Percentiles rank a stretch among this genome's conserved stretches.
Conservation (phyloP, 1,284 basidiomycete species). For the Agroathelia rolfsii region DNA sequence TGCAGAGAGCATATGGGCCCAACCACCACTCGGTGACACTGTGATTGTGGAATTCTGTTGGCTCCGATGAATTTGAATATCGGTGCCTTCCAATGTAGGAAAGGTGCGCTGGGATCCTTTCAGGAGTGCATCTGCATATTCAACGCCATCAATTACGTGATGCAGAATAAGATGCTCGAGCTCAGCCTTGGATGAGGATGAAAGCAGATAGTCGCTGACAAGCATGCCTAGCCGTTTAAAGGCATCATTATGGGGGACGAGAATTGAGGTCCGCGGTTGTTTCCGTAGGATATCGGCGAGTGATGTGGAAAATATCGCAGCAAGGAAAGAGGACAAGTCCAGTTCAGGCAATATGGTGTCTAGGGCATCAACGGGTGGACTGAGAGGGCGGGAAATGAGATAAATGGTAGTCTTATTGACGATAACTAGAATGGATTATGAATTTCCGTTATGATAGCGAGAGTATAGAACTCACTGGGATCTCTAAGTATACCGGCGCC, state of each 20-base stretch:
- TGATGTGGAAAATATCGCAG: slow-evolving; percentile 77
- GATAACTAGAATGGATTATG: slow-evolving; percentile 37
- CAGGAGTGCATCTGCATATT: slow-evolving; percentile 59
- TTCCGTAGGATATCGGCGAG: slow-evolving; percentile 64
- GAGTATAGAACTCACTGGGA: slow-evolving; percentile 41
- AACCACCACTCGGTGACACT: slow-evolving; percentile 65
- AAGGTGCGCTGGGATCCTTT: slow-evolving; percentile 62
- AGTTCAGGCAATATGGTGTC: slow-evolving; percentile 77
- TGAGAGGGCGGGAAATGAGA: slow-evolving; percentile 76
- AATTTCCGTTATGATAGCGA: slow-evolving; percentile 2
- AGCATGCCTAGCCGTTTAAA: slow-evolving; percentile 80
- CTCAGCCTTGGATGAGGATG: slow-evolving; percentile 66
- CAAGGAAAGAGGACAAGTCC: slow-evolving; percentile 83
- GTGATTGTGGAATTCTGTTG: slow-evolving; percentile 39
- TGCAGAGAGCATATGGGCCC: slow-evolving; percentile 56
- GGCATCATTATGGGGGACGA: slow-evolving; percentile 84
- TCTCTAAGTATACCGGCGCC: slow-evolving; percentile 76
- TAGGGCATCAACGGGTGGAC: slow-evolving; percentile 75
- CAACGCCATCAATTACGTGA: slow-evolving; percentile 71
- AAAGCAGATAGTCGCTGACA: slow-evolving; percentile 80
- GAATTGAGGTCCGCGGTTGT: slow-evolving; percentile 68
- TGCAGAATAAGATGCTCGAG: slow-evolving; percentile 78
- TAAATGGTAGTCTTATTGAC: slow-evolving; percentile 81
- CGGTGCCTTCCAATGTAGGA: slow-evolving; percentile 64
- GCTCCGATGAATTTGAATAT: slow-evolving; percentile 48